A percentile compares a stretch with the other conserved stretches of the same genome.
phyloP scores from a whole-genome alignment of 768 basidiomycete genomes.

The Phylloporus scabripes region DNA sequence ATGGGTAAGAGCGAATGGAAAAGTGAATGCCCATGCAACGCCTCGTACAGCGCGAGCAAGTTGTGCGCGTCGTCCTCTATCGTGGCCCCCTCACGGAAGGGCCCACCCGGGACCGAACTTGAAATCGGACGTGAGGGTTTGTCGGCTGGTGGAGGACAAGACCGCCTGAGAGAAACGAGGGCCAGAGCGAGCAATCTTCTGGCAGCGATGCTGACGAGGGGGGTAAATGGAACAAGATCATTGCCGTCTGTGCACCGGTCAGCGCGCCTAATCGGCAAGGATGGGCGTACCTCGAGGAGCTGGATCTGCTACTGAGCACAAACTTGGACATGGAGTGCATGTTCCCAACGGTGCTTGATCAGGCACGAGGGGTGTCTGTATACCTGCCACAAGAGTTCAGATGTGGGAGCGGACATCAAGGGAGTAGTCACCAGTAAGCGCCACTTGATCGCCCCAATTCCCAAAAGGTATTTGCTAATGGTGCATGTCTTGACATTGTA shows the following conservation, averaged over 20 bases:
- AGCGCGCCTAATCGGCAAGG: too few species aligned
- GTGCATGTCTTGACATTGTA: constrained; percentile 39
- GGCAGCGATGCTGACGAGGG: too few species aligned
- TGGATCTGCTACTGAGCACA: constrained; percentile 95
- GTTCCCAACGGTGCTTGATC: constrained; percentile 98
- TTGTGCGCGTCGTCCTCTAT: too few species aligned
- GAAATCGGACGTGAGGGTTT: constrained; percentile 23
- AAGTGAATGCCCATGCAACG: too few species aligned
- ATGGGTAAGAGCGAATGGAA: too few species aligned
- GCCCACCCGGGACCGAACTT: too few species aligned
- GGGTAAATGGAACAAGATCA: constrained; percentile 86
- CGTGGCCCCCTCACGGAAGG: too few species aligned
- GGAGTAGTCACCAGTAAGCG: constrained; percentile 47
- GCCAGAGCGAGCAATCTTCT: constrained; percentile 91
- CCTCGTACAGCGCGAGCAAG: too few species aligned
- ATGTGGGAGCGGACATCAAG: constrained; percentile 67
- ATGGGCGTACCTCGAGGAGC: constrained; percentile 66
- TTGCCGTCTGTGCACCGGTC: constrained; percentile 60
- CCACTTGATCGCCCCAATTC: constrained; percentile 53
- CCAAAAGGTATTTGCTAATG: constrained; percentile 86
- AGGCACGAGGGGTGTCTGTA: constrained; percentile 92
- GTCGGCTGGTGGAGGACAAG: constrained; percentile 49
- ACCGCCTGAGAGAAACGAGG: constrained; percentile 72
- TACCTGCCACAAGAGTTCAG: constrained; percentile 39
- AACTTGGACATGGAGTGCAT: constrained; percentile 90